Percentiles rank a stretch among this genome's conserved stretches.
Evolutionary conservation across 2,329 filamentous ascomycete species (phyloP).

Genomic region (Ophiostoma ips): DNA sequence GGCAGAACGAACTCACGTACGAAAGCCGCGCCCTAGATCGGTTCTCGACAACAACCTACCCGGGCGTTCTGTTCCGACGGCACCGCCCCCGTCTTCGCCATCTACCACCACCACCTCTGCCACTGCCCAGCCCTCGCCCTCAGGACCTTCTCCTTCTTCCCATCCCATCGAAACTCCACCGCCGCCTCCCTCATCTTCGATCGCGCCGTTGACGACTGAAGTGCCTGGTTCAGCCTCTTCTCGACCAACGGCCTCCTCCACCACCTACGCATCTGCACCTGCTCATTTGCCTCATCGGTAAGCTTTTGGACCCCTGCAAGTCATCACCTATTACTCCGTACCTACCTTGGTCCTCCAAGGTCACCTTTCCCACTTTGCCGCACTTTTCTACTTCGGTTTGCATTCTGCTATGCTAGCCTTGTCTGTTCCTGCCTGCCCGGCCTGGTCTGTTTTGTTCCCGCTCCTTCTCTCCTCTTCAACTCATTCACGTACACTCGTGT

Average conservation of each 20-base stretch:
- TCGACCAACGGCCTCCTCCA: not conserved
- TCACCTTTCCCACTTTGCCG: too few relatives aligned
- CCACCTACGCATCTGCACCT: not conserved
- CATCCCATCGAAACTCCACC: not conserved
- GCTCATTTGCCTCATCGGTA: not conserved
- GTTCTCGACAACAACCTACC: conserved; percentile 35
- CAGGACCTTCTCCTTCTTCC: not conserved
- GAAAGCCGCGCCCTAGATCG: conserved; percentile 36
- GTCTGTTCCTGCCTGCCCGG: too few relatives aligned
- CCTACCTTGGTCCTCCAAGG: too few relatives aligned
- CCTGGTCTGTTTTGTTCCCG: too few relatives aligned
- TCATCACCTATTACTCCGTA: too few relatives aligned
- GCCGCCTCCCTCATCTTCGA: not conserved
- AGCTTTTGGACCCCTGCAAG: not conserved
- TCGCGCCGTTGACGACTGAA: not conserved
- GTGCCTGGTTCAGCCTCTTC: not conserved
- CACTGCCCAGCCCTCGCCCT: not conserved
- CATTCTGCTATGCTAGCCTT: too few relatives aligned
- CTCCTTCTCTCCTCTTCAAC: too few relatives aligned
- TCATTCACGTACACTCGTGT: too few relatives aligned
- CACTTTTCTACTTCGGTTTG: too few relatives aligned
- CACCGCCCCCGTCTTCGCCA: conserved; percentile 1
- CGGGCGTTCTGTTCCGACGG: conserved; percentile 2
- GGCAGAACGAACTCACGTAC: conserved; percentile 45
- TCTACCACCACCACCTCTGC: not conserved